Evolutionary conservation across 1,284 basidiomycete species (phyloP), one percentile per base, ranked within the genome.

Genomic region (Schizophyllum amplum): DNA sequence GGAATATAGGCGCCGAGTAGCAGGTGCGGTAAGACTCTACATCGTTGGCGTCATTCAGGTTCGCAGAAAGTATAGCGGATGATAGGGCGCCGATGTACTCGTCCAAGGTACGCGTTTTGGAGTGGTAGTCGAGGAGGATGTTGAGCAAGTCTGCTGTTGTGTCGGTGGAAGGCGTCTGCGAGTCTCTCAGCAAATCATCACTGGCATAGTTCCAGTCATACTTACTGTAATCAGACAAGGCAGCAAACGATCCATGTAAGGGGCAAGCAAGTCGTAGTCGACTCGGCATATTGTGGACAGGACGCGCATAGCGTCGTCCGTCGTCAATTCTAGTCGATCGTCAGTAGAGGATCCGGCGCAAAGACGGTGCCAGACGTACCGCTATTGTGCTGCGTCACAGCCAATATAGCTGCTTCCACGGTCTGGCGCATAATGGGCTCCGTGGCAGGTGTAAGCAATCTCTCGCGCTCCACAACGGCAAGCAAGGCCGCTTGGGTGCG

Each of bases 71-170:
- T 23, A 79, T 66, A 1, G 76, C 71, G 3, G 66, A 63, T 25
- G 82, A 67, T 15, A 82, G 60, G 47, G 64, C 67, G 24, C 69
- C 69, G 47, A 82, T 67, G 59, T 85, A 76, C 0, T 67, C 61
- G 55, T 80, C 75, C 47, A 88, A 64, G 1, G 81, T 83, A n/a
- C 86, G 81, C 1, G 85, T 86, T 69, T 86, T 87, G 21, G 73
- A 71, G 65, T 87, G 80, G 61, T 83, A 85, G 21, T 80, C 77
- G 9, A 87, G 70, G 15, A 86, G 62, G 7, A 80, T 22, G 63
- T 54, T 46, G 60, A 48, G 53, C 59, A 60, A 22, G 63, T 50
- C 24, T 56, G 48, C 25, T 64, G 60, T 25, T 64, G 55, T 65
- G 69, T 42, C 6, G 52, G 54, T 13, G 21, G 42, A 15, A 22